phyloP scores from a whole-genome alignment of 768 basidiomycete genomes.

The Hypholoma sublateritium region DNA sequence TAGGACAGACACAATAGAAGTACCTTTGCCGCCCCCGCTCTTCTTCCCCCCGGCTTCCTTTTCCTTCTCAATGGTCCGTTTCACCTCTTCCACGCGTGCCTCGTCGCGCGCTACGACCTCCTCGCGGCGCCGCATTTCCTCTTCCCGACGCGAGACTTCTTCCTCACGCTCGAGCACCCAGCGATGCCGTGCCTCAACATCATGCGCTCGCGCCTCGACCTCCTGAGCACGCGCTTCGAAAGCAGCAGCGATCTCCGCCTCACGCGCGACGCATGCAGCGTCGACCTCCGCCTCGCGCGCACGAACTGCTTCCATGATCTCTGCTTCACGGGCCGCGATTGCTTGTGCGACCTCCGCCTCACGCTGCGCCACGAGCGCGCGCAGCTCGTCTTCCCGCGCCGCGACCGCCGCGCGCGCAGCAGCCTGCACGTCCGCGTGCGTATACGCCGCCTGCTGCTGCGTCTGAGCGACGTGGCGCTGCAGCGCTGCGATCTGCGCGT shows the following conservation, averaged over 20 bases:
- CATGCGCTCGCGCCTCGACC: constrained; percentile 53
- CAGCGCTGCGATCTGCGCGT: constrained; percentile 54
- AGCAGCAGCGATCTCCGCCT: constrained; percentile 38
- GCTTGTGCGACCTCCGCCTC: constrained; percentile 70
- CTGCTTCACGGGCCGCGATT: constrained; percentile 67
- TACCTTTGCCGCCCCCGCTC: constrained; percentile 14
- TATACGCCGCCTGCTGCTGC: constrained; percentile 11
- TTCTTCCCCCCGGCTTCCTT: constrained; percentile 38
- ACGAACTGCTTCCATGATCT: constrained; percentile 68
- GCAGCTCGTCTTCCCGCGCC: constrained; percentile 68
- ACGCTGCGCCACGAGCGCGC: constrained; percentile 59
- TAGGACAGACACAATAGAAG: not conserved
- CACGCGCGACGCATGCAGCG: constrained; percentile 56
- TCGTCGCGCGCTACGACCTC: not conserved
- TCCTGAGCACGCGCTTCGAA: constrained; percentile 38
- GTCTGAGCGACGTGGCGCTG: constrained; percentile 40
- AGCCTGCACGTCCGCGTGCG: constrained; percentile 32
- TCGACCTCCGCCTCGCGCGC: constrained; percentile 64
- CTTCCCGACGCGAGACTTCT: constrained; percentile 42
- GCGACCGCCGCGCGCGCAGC: constrained; percentile 58
- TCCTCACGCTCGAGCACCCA: constrained; percentile 49
- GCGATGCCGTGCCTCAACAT: constrained; percentile 48
- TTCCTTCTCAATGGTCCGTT: constrained; percentile 50
- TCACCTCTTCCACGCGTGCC: constrained; percentile 51
- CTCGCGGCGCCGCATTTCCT: constrained; percentile 22